Evolutionary conservation across 495 filamentous ascomycete genomes (phyloP), one percentile per base, ranked within the genome.

Genomic region (Copromyces sp.): DNA sequence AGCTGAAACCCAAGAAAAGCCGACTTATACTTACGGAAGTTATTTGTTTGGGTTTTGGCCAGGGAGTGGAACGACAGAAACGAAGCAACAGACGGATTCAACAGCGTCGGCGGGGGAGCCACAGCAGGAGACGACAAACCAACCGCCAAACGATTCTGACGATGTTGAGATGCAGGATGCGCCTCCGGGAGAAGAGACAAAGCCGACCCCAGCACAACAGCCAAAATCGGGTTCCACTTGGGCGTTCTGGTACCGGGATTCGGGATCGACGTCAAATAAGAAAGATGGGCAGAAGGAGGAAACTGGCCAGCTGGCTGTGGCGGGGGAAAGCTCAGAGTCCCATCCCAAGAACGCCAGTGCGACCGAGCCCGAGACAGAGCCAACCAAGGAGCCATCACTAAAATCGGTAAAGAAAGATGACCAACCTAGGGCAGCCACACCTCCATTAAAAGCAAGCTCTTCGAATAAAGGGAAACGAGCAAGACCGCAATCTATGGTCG

Each of bases 211-310:
- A 24, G 70, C 75, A 59, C 80, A 80, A 17, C 74, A 65, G 29
- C 78, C 80, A 24, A 81, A 79, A 39, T 88, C 85, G 73, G 86
- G 90, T 24, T 92, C 92, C 8, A 92, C 90, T 2, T 96, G 93
- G 93, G 93, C 90, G 1, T 96, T 96, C 74, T 96, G 92, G 92
- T 93, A 91, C 8, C 89, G 87, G 71, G 92, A 93, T 20, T 80
- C 85, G 24, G 76, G 87, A 9, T 74, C 79, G 29, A 83, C 77
- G 70, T 70, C 84, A 2, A 78, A 77, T 35, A 81, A 85, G 42
- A 80, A 78, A 47, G 35, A 74, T 4, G 44, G 65, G 0, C 16
- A 71, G 39, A 47, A 72, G 8, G 77, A 82, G 11, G 86, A 91
- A 75, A 77, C 87, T 39, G 90, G 91, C 3, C 89, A 95, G 77